These are phyloP conservation scores for Logfia minima DNA, from an alignment of 129 eudicot species.

Conservation along the genomic window DNA sequence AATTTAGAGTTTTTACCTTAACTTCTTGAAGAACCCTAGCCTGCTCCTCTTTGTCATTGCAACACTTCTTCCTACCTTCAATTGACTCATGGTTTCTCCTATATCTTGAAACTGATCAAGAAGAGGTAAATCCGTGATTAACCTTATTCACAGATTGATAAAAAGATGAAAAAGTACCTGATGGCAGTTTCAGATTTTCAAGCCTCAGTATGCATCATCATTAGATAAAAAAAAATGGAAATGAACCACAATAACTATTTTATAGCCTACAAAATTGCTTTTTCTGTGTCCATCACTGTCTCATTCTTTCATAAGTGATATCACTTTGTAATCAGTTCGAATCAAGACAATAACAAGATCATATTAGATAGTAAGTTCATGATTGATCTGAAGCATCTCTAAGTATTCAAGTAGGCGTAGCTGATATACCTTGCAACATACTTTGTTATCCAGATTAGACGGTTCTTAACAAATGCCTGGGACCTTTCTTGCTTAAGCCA, in stretches of 20 bases:
- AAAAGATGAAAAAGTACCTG: not conserved
- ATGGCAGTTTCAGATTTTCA: not conserved
- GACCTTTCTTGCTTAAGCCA: constrained; percentile 27
- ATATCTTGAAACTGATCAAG: not conserved
- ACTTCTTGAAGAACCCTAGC: not conserved
- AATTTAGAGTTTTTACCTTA: not conserved
- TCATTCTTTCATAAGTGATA: not conserved
- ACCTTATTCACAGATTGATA: not conserved
- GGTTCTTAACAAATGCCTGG: not conserved
- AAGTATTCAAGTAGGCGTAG: not conserved
- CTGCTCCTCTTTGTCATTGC: not conserved
- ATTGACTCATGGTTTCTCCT: not conserved
- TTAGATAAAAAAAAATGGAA: not conserved
- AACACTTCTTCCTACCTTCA: not conserved
- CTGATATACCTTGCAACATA: not conserved
- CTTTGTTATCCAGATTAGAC: not conserved
- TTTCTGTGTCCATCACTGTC: not conserved
- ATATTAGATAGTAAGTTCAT: not conserved
- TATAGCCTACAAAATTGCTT: not conserved
- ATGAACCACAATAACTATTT: not conserved
- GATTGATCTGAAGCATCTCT: not conserved
- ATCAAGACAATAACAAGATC: not conserved
- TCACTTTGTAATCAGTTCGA: not conserved
- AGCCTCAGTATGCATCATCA: not conserved
- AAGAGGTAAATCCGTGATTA: not conserved